Evolutionary conservation across 192 early-diverging fungal genomes (phyloP).

Genomic region (Coemansia sp.): DNA sequence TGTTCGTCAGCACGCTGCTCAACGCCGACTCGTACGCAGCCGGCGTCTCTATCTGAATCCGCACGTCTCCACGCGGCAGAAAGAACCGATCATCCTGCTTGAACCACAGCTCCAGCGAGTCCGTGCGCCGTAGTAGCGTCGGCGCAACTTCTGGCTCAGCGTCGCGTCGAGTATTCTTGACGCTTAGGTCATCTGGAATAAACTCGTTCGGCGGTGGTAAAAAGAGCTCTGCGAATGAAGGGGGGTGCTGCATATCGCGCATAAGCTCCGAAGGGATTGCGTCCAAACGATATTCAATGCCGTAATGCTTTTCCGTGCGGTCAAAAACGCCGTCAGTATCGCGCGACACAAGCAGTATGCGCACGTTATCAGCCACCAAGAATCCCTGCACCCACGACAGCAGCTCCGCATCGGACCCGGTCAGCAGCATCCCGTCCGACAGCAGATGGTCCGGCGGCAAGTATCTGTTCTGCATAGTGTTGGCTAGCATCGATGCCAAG

Average conservation of each 20-base stretch:
- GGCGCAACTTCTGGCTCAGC: constrained; percentile 16
- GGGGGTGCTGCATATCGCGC: constrained; percentile 16
- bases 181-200: constrained; percentile 79
- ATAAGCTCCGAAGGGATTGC: constrained; percentile 57
- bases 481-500: constrained; percentile 69
- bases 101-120: constrained; percentile 77
- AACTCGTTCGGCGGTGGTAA: constrained; percentile 75
- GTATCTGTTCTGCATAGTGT: constrained; percentile 76
- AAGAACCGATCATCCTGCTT: constrained; percentile 93
- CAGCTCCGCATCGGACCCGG: constrained; percentile 63
- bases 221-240: constrained; percentile 54
- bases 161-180: constrained; percentile 37
- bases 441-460: constrained; percentile 63
- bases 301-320: constrained; percentile 76
- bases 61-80: constrained; percentile 83
- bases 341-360: constrained; percentile 51
- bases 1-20: constrained; percentile 64
- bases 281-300: constrained; percentile 71
- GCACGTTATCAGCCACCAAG: constrained; percentile 65
- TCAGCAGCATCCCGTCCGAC: constrained; percentile 66
- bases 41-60: constrained; percentile 71
- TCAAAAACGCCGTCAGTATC: constrained; percentile 46
- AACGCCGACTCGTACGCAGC: constrained; percentile 72
- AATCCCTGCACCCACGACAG: constrained; percentile 64
- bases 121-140: constrained; percentile 27